Base-by-base conservation (phyloP, 176 grass and related monocot species). In the Guadua angustifolia region DNA sequence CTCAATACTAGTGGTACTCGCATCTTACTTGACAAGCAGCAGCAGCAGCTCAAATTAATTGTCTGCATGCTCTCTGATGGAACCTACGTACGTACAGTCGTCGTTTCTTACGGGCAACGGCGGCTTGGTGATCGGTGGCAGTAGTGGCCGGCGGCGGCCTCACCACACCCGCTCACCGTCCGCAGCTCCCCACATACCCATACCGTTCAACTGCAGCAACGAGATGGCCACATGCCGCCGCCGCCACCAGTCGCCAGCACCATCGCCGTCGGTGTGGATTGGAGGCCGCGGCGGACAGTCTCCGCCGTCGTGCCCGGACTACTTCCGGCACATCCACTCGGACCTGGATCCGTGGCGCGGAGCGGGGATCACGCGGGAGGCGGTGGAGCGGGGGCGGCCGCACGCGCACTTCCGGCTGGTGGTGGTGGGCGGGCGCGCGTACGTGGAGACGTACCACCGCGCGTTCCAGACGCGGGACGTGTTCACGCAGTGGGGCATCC, bases 401-500 rank as follows among this genome's bases (percentile, higher is more conserved):
- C 57, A 45, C 21, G 92, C 92, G 19, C 65, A 69, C 58, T 94
- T 94, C 83, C 95, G 86, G 19, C 74, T 94, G 56, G 78, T 88
- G 71, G 87, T 97, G 44, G 22, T 88, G 0, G 78, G 8, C 32
- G 92, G 94, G 0, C 92, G 88, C 22, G 92, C 74, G 10, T 97
- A 88, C 57, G 71, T 92, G 17, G 88, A 94, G 83, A 82, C 47
- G 33, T 92, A 94, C 88, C 79, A 51, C 26, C 71, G 39, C 2
- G 71, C 55, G 16, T 97, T 87, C 83, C 92, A 94, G 81, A 90
- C 92, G 12, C 75, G 94, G 10, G 92, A 94, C 68, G 52, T 85
- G 5, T 97, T 94, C 88, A 97, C 88, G 68, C 71, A 89, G 73
- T 97, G 94, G 94, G 94, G 94, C 7, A 90, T 97, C 84, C 53